Percentiles rank a stretch among this genome's conserved stretches.
phyloP scores from a whole-genome alignment of 192 early-diverging fungal species.

The Fimicolochytrium jonesii region DNA sequence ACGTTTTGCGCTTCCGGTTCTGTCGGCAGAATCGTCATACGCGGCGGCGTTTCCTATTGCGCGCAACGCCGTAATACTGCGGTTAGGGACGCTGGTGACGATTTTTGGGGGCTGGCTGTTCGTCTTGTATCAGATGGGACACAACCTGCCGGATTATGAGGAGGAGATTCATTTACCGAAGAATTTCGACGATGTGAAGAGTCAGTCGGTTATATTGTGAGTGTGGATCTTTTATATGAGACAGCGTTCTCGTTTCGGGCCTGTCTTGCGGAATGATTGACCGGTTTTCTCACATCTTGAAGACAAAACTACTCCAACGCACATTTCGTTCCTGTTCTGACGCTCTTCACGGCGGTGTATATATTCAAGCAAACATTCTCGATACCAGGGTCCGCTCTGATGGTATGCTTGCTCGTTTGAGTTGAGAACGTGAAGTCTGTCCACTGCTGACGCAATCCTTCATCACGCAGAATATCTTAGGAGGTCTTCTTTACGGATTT shows the following conservation, averaged over 20 bases:
- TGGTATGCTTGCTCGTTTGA: constrained; percentile 20
- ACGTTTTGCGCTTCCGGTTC: too few species aligned
- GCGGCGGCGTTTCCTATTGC: too few species aligned
- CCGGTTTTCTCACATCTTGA: neutral
- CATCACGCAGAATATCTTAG: constrained; percentile 33
- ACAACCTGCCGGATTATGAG: constrained; percentile 10
- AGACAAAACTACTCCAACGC: constrained; percentile 24
- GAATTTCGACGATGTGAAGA: constrained; percentile 32
- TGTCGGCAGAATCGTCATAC: too few species aligned
- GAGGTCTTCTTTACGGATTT: constrained; percentile 31
- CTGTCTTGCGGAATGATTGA: too few species aligned
- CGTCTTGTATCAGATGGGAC: constrained; percentile 3
- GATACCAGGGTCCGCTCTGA: constrained; percentile 32
- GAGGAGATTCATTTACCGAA: constrained; percentile 28
- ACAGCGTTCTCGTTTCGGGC: too few species aligned
- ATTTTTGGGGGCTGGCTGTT: constrained; percentile 14
- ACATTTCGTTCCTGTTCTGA: constrained; percentile 14
- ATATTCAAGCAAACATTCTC: constrained; percentile 41
- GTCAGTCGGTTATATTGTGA: constrained; percentile 24
- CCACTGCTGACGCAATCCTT: neutral
- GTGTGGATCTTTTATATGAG: constrained; percentile 5
- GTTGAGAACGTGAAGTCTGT: neutral
- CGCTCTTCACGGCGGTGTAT: constrained; percentile 23
- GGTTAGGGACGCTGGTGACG: neutral
- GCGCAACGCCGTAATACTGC: neutral